Percentiles rank a stretch among this genome's conserved stretches.
Evolutionary conservation across 345 rosid species (phyloP).

Genomic region (Lumnitzera racemosa): DNA sequence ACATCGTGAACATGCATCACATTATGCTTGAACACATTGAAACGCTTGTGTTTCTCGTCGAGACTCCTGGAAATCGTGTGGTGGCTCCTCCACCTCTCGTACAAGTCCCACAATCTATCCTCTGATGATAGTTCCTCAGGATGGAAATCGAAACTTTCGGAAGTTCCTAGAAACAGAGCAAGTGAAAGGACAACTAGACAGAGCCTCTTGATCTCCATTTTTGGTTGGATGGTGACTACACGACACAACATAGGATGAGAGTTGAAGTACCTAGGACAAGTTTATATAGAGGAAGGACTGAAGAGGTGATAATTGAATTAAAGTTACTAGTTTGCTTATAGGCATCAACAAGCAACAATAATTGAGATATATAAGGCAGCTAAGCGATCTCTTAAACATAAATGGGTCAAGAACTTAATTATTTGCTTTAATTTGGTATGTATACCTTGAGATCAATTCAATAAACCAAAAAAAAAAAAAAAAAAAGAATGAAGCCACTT

Average conservation of each 20-base stretch:
- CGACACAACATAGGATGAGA: neutral
- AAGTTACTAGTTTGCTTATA: too few relatives aligned
- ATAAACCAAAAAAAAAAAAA: too few relatives aligned
- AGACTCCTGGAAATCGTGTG: constrained; percentile 63
- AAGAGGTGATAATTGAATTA: too few relatives aligned
- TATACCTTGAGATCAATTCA: too few relatives aligned
- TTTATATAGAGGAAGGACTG: constrained; percentile 21
- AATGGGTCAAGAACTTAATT: too few relatives aligned
- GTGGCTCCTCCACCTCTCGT: constrained; percentile 85
- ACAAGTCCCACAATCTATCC: constrained; percentile 62
- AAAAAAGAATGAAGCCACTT: too few relatives aligned
- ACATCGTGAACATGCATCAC: constrained; percentile 61
- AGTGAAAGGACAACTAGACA: constrained; percentile 27
- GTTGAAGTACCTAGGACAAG: neutral
- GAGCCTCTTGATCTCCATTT: constrained; percentile 18
- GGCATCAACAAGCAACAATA: too few relatives aligned
- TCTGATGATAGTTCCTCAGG: constrained; percentile 59
- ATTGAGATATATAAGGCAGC: too few relatives aligned
- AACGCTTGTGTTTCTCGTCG: constrained; percentile 53
- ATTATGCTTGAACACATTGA: constrained; percentile 76
- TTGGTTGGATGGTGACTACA: neutral
- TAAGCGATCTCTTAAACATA: too few relatives aligned
- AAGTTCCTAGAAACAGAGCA: constrained; percentile 31
- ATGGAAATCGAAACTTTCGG: constrained; percentile 55
- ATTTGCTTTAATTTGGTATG: too few relatives aligned